A percentile compares a stretch with the other conserved stretches of the same genome.
phyloP scores from a whole-genome alignment of 257 asterid genomes.

The Thymus mandschuricus region DNA sequence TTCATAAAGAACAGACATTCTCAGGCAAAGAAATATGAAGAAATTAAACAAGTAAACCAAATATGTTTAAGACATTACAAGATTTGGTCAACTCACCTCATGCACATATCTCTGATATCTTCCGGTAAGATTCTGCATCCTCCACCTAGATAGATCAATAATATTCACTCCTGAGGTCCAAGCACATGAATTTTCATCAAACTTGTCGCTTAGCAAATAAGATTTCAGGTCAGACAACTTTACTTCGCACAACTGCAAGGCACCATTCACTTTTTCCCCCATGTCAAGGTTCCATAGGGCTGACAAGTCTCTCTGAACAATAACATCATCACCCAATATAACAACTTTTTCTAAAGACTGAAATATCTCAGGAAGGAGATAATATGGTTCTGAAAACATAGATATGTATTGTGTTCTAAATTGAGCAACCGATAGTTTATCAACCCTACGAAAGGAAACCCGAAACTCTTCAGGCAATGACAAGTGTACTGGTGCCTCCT shows the following conservation, averaged over 20 bases:
- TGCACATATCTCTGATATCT: conserved; percentile 61
- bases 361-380: conserved; percentile 84
- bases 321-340: conserved; percentile 84
- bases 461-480: conserved; percentile 92
- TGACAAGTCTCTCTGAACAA: conserved; percentile 92
- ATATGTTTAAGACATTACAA: conserved; percentile 19
- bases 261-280: conserved; percentile 92
- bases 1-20: conserved; percentile 5
- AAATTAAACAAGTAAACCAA: conserved; percentile 15
- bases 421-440: conserved; percentile 53
- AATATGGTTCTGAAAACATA: conserved; percentile 79
- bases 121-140: conserved; percentile 64
- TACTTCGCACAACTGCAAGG: conserved; percentile 69
- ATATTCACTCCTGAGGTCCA: conserved; percentile 94
- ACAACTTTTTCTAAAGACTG: conserved; percentile 73
- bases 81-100: conserved; percentile 62
- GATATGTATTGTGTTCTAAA: conserved; percentile 74
- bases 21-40: background rate
- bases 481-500: conserved; percentile 53
- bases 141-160: conserved; percentile 79
- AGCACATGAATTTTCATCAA: conserved; percentile 69
- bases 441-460: conserved; percentile 70
- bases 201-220: conserved; percentile 48
- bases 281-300: conserved; percentile 83
- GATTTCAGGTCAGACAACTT: conserved; percentile 64